These are phyloP conservation scores for Rhynchosporium graminicola DNA, from an alignment of 2,329 filamentous ascomycete species.

Conservation along the genomic window DNA sequence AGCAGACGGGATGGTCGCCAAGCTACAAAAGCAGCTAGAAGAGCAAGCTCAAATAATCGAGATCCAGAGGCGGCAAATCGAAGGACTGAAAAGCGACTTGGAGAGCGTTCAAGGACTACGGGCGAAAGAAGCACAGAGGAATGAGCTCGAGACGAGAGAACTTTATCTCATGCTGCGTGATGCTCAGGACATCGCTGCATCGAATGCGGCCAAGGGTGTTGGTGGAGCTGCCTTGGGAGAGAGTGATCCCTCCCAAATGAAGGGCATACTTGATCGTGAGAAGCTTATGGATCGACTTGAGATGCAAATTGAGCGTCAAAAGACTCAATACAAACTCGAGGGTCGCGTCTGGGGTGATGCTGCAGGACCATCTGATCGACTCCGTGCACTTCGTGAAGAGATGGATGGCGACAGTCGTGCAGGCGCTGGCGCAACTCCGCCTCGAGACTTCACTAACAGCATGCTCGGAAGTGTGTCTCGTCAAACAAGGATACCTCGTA, in stretches of 20 bases:
- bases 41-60: conserved; percentile 91
- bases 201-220: conserved; percentile 65
- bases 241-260: conserved; percentile 74
- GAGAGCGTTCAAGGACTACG: conserved; percentile 83
- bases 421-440: conserved; percentile 46
- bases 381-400: conserved; percentile 88
- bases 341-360: conserved; percentile 85
- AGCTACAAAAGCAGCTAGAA: conserved; percentile 89
- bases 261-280: conserved; percentile 91
- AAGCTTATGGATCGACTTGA: conserved; percentile 90
- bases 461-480: conserved; percentile 73
- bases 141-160: conserved; percentile 94
- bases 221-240: conserved; percentile 54
- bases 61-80: conserved; percentile 81
- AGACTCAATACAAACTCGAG: conserved; percentile 96
- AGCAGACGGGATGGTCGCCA: conserved; percentile 89
- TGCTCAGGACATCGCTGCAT: conserved; percentile 92
- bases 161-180: conserved; percentile 98
- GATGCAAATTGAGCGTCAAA: conserved; percentile 93
- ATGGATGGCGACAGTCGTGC: conserved; percentile 71
- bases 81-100: conserved; percentile 85
- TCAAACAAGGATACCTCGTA: conserved; percentile 56
- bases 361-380: conserved; percentile 83
- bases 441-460: conserved; percentile 67
- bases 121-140: conserved; percentile 87